These are phyloP conservation scores for Grosmannia clavigera DNA, from an alignment of 2,329 filamentous ascomycete species.

Conservation along the genomic window DNA sequence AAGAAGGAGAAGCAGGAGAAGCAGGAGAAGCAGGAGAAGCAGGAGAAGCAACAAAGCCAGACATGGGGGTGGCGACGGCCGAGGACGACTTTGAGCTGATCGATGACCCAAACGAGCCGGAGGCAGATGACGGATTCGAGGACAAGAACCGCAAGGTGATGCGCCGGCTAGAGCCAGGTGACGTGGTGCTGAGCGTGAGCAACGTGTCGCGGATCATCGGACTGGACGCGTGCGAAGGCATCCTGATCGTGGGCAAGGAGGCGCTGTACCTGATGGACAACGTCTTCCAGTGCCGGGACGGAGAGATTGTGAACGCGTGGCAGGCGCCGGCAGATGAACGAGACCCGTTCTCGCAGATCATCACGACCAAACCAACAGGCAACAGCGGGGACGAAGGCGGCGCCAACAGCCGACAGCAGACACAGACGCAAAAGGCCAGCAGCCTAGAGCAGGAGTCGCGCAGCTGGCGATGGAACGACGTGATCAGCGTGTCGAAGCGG, in stretches of 20 bases:
- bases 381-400: constrained; percentile 6
- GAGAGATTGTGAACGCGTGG: constrained; percentile 93
- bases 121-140: constrained; percentile 66
- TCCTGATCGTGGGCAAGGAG: constrained; percentile 86
- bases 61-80: constrained; percentile 30
- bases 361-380: constrained; percentile 43
- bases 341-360: constrained; percentile 90
- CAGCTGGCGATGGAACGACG: constrained; percentile 87
- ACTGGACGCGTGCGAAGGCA: constrained; percentile 83
- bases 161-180: constrained; percentile 79
- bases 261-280: constrained; percentile 91
- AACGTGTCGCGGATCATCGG: constrained; percentile 93
- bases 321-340: constrained; percentile 86
- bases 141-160: constrained; percentile 98
- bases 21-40: not conserved
- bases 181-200: constrained; percentile 85
- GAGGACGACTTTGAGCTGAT: constrained; percentile 96
- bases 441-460: constrained; percentile 63
- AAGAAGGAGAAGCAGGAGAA: not conserved
- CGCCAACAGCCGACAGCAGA: not conserved
- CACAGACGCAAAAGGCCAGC: not conserved
- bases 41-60: not conserved
- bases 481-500: constrained; percentile 91
- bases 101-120: constrained; percentile 80
- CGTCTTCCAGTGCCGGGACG: constrained; percentile 87